Percentiles rank a stretch among this genome's conserved stretches.
Evolutionary conservation across 78 protist genomes (phyloP).

Genomic region (Dictyostelium intermedium): DNA sequence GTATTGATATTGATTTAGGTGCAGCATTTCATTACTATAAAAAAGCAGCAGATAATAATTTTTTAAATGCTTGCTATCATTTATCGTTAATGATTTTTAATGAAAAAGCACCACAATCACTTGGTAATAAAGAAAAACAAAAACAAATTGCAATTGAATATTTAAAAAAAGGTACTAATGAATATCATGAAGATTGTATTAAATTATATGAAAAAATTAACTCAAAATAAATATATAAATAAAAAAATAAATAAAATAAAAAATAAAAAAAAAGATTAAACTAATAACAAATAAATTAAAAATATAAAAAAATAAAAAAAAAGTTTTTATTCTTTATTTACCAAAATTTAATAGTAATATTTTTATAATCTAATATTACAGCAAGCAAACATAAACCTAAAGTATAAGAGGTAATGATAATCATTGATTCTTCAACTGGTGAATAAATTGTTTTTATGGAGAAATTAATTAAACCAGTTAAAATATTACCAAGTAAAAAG

Average conservation of each 20-base stretch:
- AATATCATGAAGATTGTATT: neutral
- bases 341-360: constrained; percentile 22
- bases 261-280: too few species aligned
- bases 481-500: constrained; percentile 80
- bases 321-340: neutral
- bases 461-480: constrained; percentile 86
- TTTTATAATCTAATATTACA: neutral
- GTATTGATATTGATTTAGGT: neutral
- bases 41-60: neutral
- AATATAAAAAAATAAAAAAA: neutral
- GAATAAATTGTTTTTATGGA: constrained; percentile 60
- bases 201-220: neutral
- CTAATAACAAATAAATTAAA: too few species aligned
- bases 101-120: neutral
- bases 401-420: constrained; percentile 17
- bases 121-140: neutral
- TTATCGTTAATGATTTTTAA: neutral
- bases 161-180: neutral
- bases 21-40: neutral
- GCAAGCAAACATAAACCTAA: neutral
- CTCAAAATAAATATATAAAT: too few species aligned
- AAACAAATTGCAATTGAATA: neutral
- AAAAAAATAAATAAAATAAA: too few species aligned
- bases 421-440: constrained; percentile 16
- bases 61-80: neutral